Base-by-base conservation (phyloP, 352 stramenopile genomes). In the Pythium brachiatum region DNA sequence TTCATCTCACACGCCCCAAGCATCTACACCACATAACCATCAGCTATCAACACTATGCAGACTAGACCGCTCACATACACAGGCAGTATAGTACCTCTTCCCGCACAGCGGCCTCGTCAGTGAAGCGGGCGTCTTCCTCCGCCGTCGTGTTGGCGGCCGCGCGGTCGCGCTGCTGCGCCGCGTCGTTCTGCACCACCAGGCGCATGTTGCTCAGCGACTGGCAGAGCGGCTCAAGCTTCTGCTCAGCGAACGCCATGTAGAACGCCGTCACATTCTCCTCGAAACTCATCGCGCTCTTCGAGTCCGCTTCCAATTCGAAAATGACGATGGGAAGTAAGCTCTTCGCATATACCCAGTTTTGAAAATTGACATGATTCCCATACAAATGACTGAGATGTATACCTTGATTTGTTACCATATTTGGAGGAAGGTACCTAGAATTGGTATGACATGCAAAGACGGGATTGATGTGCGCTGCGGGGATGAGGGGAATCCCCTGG, bases 201-300 rank as follows among this genome's bases (percentile, higher is more conserved):
- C 78, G 78, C 82, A 91, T 88, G 60, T 80, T 76, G 44, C 64
- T 55, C 3, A 91, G 69, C 43, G 82, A 73, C 55, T 87, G 80
- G 43, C 78, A 86, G 47, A 87, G 76, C 38, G 74, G 70, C 41
- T 92, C 84, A 29, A 92, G 60, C 58, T 86, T 75, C 43, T 89
- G 68, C 71, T 94, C 84, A 23, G 84, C 84, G 47, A 90, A 74
- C 57, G 77, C 84, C 78, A 90, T 80, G 76, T 92, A 90, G 72
- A 94, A 94, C 60, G 76, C 67, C 61, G 74, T 90, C 67, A 94
- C 73, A 70, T 83, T 86, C 61, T 90, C 79, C 64, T 94, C 77
- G 62, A 94, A 94, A 73, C 73, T 78, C 79, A 88, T 91, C 43
- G 26, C 16, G 44, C 25, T n/a, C 44, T 29, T 52, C 20, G 44